Evolutionary conservation across 108 stramenopile species (phyloP).

Genomic region (Pseudonitzschia multiseries): DNA sequence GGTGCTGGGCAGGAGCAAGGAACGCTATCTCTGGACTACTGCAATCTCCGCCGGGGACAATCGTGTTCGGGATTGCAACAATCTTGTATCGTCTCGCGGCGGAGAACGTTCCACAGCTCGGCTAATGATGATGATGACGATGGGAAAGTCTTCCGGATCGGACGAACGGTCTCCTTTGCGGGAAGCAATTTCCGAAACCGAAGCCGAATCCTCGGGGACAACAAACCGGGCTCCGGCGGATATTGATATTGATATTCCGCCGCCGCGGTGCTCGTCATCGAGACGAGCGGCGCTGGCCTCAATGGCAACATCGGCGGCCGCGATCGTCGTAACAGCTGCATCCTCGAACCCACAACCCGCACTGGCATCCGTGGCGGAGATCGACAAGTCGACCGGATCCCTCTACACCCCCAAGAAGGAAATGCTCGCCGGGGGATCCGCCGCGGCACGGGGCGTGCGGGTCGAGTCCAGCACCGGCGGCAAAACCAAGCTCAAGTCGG

Average conservation of each 20-base stretch:
- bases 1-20: too few relatives aligned
- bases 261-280: background rate
- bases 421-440: constrained; percentile 66
- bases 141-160: too few relatives aligned
- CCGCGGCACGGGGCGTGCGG: constrained; percentile 51
- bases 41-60: too few relatives aligned
- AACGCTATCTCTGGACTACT: too few relatives aligned
- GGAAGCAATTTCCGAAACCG: background rate
- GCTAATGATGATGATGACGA: too few relatives aligned
- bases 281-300: background rate
- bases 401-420: constrained; percentile 66
- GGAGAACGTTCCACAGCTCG: too few relatives aligned
- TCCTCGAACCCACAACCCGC: constrained; percentile 25
- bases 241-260: too few relatives aligned
- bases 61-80: too few relatives aligned
- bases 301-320: constrained; percentile 6
- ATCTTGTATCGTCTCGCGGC: too few relatives aligned
- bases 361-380: constrained; percentile 47
- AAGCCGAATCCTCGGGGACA: background rate
- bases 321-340: background rate
- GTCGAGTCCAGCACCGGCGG: constrained; percentile 11
- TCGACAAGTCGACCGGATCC: constrained; percentile 54
- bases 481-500: constrained; percentile 26
- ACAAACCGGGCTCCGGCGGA: too few relatives aligned
- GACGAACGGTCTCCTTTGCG: too few relatives aligned